Conservation (phyloP, 306 rosid genomes). For the Cicer judaicum region DNA sequence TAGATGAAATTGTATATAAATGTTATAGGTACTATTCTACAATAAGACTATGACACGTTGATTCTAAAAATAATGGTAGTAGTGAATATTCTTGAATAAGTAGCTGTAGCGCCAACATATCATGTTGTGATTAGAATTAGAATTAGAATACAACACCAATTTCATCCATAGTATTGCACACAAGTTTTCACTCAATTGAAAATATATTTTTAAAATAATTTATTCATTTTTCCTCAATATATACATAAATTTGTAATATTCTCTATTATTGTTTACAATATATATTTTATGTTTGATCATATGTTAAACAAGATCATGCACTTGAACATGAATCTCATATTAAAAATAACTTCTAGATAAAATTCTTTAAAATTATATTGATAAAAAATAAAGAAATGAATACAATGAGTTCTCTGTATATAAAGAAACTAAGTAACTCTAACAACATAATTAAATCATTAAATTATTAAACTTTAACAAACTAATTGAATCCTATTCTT, state of each 20-base stretch:
- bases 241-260: not conserved
- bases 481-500: no score
- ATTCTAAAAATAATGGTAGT: not conserved
- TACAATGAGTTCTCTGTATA: no score
- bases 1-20: no score
- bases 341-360: no score
- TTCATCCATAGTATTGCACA: not conserved
- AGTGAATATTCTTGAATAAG: not conserved
- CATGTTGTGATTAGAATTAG: not conserved
- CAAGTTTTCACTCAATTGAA: not conserved
- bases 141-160: not conserved
- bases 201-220: not conserved
- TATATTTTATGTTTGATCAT: not conserved
- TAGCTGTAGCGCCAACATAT: not conserved
- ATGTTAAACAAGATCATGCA: not conserved
- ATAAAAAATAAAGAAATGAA: no score
- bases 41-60: not conserved
- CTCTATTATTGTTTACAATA: not conserved
- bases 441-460: no score
- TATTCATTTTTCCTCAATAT: not conserved
- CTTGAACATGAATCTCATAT: no score
- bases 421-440: no score
- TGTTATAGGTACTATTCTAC: not conserved
- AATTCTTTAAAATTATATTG: no score
- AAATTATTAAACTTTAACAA: no score